Conservation (phyloP, 441 rosid genomes). For the Manihot esculenta region DNA sequence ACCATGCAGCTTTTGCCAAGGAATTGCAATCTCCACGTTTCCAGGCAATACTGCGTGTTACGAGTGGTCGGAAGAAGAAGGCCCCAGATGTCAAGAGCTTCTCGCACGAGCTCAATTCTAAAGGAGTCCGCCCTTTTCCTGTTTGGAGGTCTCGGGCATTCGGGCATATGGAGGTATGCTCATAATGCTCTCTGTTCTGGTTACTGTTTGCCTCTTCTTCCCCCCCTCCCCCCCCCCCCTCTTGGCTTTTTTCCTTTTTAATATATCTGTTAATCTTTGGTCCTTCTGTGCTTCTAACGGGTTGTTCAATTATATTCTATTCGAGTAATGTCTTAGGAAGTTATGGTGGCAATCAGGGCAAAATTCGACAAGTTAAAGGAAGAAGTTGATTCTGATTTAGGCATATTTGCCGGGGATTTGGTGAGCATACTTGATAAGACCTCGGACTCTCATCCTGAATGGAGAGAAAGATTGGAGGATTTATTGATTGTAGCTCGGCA, state of each 20-base stretch:
- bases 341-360: conserved; percentile 73
- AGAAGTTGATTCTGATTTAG: conserved; percentile 90
- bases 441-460: conserved; percentile 62
- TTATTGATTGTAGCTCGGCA: conserved; percentile 69
- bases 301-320: background rate
- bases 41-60: conserved; percentile 81
- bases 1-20: conserved; percentile 66
- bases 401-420: conserved; percentile 87
- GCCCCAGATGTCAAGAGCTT: conserved; percentile 86
- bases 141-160: conserved; percentile 86
- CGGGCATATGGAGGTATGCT: conserved; percentile 86
- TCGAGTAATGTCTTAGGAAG: conserved; percentile 49
- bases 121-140: conserved; percentile 94
- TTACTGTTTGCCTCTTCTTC: conserved; percentile 15
- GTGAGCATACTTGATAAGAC: conserved; percentile 78
- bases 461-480: conserved; percentile 81
- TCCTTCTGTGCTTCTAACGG: too few relatives aligned
- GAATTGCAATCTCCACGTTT: conserved; percentile 90
- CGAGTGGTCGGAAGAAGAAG: conserved; percentile 89
- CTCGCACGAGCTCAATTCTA: conserved; percentile 98
- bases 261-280: background rate
- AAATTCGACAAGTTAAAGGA: conserved; percentile 90
- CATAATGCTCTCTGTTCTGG: background rate
- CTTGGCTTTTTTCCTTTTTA: background rate
- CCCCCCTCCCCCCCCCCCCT: too few relatives aligned